Evolutionary conservation across 352 stramenopile species (phyloP), one percentile per base, ranked within the genome.

Genomic region (Thalassiosira pacifica): DNA sequence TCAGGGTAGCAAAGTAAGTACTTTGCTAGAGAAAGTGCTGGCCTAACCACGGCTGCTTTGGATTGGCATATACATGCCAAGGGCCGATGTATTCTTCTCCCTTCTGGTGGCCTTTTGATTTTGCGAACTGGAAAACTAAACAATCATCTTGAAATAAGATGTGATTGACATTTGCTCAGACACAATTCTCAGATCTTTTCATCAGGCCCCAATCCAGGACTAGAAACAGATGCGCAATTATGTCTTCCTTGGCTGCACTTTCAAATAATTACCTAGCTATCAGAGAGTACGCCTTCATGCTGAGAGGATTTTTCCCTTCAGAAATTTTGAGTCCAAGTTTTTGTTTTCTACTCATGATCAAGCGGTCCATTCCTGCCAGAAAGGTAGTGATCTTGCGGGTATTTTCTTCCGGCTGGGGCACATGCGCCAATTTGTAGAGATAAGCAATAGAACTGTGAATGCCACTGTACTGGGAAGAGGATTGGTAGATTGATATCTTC

Each of bases 51-150:
- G 82, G 82, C 16, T 79, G 76, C 0, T 76, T 9, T n/a, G 82
- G 82, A 19, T 75, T 88, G 29, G 76, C 76, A 76, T 86, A 88
- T n/a, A 79, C 71, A 79, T 88, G 82, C 82, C 82, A 88, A 32
- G 42, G 45, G 16, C 45, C 45, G 24, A n/a, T n/a, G n/a, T 57
- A 19, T 22, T 24, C 11, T 5, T 57, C 45, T n/a, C 45, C 45
- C 5, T 6, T 8, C 16, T 57, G 45, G 11, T 57, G 45, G 13
- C 5, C 13, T 57, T 57, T 57, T 4, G 45, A 57, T 19, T 57
- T 57, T 2, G 45, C 45, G 24, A 57, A 81, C 24, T 65, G 27
- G 61, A 81, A 74, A 16, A 74, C 42, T 45, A 81, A 27, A 31
- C 18, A 64, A 66, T 81, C 73, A 19, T 73, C 13, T 22, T 22